Evolutionary conservation across 441 rosid species (phyloP).

Genomic region (Erysimum pusillum): DNA sequence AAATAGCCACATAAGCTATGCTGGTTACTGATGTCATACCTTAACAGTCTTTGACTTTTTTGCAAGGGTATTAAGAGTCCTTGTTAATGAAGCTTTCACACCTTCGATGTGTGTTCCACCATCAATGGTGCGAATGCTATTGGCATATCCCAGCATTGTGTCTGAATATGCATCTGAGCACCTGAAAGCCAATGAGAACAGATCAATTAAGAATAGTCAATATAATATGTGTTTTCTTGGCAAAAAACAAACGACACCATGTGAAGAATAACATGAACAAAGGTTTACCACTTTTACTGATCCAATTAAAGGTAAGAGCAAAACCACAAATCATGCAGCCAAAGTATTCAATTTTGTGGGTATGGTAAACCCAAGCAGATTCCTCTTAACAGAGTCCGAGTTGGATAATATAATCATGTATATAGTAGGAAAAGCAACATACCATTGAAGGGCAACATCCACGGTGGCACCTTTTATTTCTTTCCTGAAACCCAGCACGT

Average conservation of each 20-base stretch:
- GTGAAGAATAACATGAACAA: slow-evolving; percentile 16
- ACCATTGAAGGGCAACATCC: slow-evolving; percentile 95
- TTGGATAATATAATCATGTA: background rate
- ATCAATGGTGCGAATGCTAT: slow-evolving; percentile 92
- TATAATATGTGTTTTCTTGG: background rate
- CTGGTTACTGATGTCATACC: slow-evolving; percentile 46
- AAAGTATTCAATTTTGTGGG: slow-evolving; percentile 5
- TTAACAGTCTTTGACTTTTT: slow-evolving; percentile 88
- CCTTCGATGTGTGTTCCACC: slow-evolving; percentile 98
- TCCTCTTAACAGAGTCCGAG: slow-evolving; percentile 7
- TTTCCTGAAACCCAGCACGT: slow-evolving; percentile 80
- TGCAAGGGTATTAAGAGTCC: slow-evolving; percentile 84
- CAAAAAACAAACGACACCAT: slow-evolving; percentile 9
- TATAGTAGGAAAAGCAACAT: slow-evolving; percentile 36
- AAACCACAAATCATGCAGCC: slow-evolving; percentile 16
- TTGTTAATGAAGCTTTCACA: slow-evolving; percentile 84
- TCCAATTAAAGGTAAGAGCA: slow-evolving; percentile 27
- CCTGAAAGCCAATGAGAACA: slow-evolving; percentile 55
- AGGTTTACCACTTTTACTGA: slow-evolving; percentile 9
- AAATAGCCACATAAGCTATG: slow-evolving; percentile 3
- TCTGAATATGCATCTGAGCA: slow-evolving; percentile 96
- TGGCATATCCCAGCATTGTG: slow-evolving; percentile 92
- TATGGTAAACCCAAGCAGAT: slow-evolving; percentile 8
- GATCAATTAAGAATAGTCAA: slow-evolving; percentile 1
- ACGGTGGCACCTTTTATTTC: slow-evolving; percentile 70